These are phyloP conservation scores for Amphirosellinia nigrospora DNA, from an alignment of 495 filamentous ascomycete species.

Conservation along the genomic window DNA sequence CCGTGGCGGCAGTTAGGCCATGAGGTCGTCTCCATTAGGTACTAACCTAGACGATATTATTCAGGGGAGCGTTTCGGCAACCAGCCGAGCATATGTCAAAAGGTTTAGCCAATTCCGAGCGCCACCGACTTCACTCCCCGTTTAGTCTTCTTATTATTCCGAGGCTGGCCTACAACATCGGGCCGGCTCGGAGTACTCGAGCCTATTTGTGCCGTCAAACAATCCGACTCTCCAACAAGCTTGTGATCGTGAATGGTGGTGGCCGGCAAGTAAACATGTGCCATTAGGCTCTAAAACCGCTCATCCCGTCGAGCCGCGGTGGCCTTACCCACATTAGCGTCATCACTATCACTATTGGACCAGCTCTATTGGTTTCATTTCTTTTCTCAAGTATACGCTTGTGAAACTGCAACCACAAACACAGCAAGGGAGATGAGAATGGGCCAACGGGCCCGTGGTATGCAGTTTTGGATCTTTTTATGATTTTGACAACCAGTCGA, in stretches of 20 bases:
- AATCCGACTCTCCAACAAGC: constrained; percentile 1
- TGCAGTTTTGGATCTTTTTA: constrained; percentile 19
- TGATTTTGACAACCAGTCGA: constrained; percentile 34
- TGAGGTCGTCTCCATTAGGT: not conserved
- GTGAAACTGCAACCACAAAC: not conserved
- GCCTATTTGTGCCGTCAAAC: constrained; percentile 14
- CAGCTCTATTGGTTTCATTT: constrained; percentile 6
- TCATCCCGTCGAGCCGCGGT: not conserved
- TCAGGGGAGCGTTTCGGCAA: constrained; percentile 8
- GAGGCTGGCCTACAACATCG: constrained; percentile 13
- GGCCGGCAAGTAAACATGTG: not conserved
- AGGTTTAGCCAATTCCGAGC: not conserved
- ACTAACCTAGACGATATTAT: constrained; percentile 13
- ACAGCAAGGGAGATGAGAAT: not conserved
- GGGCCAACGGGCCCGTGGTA: not conserved
- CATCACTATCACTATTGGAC: not conserved
- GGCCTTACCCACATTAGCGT: not conserved
- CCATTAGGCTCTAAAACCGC: not conserved
- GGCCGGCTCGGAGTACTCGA: constrained; percentile 15
- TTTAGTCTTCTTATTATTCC: constrained; percentile 10
- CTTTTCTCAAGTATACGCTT: not conserved
- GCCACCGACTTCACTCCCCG: constrained; percentile 13
- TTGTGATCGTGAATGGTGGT: not conserved
- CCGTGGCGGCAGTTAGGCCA: constrained; percentile 6
- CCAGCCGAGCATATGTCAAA: constrained; percentile 4